Conservation (phyloP, 805 yeast species). For the Candida fluviatilis region DNA sequence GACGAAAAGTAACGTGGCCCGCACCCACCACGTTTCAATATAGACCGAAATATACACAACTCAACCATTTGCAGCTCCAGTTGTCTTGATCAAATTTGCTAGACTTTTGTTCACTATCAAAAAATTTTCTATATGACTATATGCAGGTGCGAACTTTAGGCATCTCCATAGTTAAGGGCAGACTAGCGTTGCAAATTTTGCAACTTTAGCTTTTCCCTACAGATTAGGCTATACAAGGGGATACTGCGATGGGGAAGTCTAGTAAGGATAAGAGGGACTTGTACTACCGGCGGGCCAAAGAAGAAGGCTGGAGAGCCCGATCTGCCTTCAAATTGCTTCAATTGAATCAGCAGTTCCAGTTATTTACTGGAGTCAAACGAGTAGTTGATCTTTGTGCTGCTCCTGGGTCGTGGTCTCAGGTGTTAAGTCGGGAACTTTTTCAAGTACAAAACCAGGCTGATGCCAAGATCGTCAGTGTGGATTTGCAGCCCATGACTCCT, state of each 20-base stretch:
- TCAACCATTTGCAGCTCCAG: background rate
- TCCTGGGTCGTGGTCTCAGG: slow-evolving; percentile 98
- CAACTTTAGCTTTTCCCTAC: too few relatives aligned
- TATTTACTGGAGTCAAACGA: slow-evolving; percentile 66
- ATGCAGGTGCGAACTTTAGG: background rate
- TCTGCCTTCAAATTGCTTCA: slow-evolving; percentile 94
- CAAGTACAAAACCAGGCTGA: slow-evolving; percentile 35
- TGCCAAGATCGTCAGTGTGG: slow-evolving; percentile 88
- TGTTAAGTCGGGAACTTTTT: slow-evolving; percentile 66
- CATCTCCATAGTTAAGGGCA: background rate
- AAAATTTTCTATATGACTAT: background rate
- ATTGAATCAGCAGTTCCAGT: slow-evolving; percentile 82
- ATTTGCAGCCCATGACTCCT: slow-evolving; percentile 96
- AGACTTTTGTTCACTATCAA: background rate
- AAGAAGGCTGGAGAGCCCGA: slow-evolving; percentile 96
- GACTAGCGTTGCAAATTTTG: too few relatives aligned
- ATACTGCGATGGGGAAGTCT: slow-evolving; percentile 73
- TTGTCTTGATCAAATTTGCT: background rate
- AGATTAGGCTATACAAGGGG: background rate
- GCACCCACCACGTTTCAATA: slow-evolving; percentile 3
- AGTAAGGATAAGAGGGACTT: slow-evolving; percentile 93
- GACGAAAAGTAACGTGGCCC: slow-evolving; percentile 7
- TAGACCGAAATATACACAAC: background rate
- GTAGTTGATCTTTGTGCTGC: slow-evolving; percentile 99
- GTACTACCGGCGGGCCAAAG: slow-evolving; percentile 91